Evolutionary conservation across 1,139 yeast genomes (phyloP), one percentile per base, ranked within the genome.

Genomic region (Magnusiomyces suaveolens): DNA sequence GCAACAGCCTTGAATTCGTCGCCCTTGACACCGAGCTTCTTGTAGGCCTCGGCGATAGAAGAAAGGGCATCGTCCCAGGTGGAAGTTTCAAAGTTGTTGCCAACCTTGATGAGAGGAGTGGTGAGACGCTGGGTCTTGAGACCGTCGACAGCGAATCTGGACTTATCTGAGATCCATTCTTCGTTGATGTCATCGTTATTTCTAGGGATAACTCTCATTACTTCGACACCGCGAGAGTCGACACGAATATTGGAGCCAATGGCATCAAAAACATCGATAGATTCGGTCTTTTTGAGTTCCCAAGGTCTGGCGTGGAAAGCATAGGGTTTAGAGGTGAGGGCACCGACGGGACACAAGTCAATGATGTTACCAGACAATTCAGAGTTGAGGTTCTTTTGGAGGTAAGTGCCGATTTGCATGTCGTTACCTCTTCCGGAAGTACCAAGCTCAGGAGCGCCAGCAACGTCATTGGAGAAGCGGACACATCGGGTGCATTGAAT

Each of bases 401-500:
- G 82, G 69, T 87, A 87, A 47, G 95, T 87, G 62, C 96, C 96
- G 65, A 87, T 87, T 75, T 87, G 95, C 83, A 87, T 79, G 68
- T 86, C 95, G 69, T 87, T 87, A 69, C 96, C 96, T 73, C 96
- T 83, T 59, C 95, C 96, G 51, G 90, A 71, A 59, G 92, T 81
- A 63, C 96, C 96, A 60, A 87, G 79, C 72, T 87, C 96, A 29
- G 95, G 90, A 39, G 95, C 94, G 62, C 96, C 96, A 46, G 96
- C 96, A 60, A 87, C 84, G 68, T 87, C 96, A 71, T 87, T 87
- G 77, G 89, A 77, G 72, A 87, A 87, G 68, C 96, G 81, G 41
- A 87, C 89, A 77, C 96, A 87, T 70, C 96, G 80, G 32, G 96
- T 87, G 74, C 96, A 87, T 72, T 87, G 96, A 65, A 87, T 87